A percentile compares a stretch with the other conserved stretches of the same genome.
These are phyloP conservation scores for Cadophora malorum DNA, from an alignment of 2,329 filamentous ascomycete species.

Conservation along the genomic window DNA sequence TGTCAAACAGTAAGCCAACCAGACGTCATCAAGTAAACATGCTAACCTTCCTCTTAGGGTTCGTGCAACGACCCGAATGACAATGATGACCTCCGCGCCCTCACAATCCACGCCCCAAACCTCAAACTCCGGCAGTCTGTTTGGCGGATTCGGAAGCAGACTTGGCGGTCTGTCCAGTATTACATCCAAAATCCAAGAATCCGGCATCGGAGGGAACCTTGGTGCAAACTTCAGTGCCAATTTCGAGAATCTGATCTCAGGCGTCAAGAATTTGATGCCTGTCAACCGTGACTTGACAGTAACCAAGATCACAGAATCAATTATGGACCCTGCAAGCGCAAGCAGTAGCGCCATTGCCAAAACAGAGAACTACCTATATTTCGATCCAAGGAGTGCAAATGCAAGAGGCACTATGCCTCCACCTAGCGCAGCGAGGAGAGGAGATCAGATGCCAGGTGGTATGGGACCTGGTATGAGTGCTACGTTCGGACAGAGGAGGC, in stretches of 20 bases:
- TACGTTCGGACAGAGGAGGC: slow-evolving; percentile 87
- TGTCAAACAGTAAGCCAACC: slow-evolving; percentile 74
- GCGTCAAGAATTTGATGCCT: slow-evolving; percentile 98
- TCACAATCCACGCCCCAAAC: slow-evolving; percentile 62
- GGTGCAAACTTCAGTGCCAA: slow-evolving; percentile 59
- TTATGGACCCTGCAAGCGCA: slow-evolving; percentile 94
- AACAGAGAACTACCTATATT: slow-evolving; percentile 96
- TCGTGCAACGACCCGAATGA: slow-evolving; percentile 95
- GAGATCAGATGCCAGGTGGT: slow-evolving; percentile 50
- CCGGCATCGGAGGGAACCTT: slow-evolving; percentile 63
- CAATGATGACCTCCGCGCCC: slow-evolving; percentile 89
- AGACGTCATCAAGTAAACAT: slow-evolving; percentile 15
- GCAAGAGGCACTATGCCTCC: slow-evolving; percentile 91
- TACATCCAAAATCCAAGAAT: slow-evolving; percentile 93
- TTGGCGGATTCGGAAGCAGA: slow-evolving; percentile 79
- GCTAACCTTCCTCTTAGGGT: slow-evolving; percentile 59
- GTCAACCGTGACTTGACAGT: slow-evolving; percentile 94
- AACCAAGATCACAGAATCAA: slow-evolving; percentile 96
- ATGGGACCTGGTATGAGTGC: slow-evolving; percentile 72
- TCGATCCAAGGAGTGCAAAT: slow-evolving; percentile 92
- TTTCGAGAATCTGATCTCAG: slow-evolving; percentile 91
- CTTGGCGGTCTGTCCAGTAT: slow-evolving; percentile 83
- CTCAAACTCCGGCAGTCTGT: slow-evolving; percentile 74
- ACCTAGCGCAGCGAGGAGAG: slow-evolving; percentile 64
- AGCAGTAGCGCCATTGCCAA: slow-evolving; percentile 93